Percentiles rank a stretch among this genome's conserved stretches.
Conservation (phyloP, 371 early-diverging fungal genomes). For the Dichotomocladium elegans region DNA sequence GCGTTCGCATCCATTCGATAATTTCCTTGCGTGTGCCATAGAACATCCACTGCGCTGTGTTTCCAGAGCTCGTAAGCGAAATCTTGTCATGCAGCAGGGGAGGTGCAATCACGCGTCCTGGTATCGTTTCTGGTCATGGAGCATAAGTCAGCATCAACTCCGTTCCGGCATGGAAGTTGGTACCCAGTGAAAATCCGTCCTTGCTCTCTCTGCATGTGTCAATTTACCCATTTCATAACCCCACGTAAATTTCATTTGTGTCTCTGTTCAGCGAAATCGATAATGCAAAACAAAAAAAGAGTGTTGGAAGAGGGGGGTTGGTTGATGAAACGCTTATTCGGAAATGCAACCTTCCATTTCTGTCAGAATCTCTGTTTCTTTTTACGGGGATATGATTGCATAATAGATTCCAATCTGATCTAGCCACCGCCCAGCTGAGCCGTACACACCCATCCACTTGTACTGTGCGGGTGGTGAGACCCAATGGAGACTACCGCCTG, state of each 20-base stretch:
- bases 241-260: slow-evolving; percentile 31
- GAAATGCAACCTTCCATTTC: too few relatives aligned
- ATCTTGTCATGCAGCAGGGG: slow-evolving; percentile 34
- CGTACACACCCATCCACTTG: slow-evolving; percentile 50
- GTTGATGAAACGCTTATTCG: too few relatives aligned
- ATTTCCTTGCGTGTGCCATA: slow-evolving; percentile 43
- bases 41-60: slow-evolving; percentile 37
- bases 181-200: slow-evolving; percentile 4
- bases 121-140: slow-evolving; percentile 14
- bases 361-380: too few relatives aligned
- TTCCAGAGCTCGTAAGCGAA: slow-evolving; percentile 28
- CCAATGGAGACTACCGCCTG: slow-evolving; percentile 37
- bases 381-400: too few relatives aligned
- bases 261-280: too few relatives aligned
- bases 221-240: slow-evolving; percentile 40
- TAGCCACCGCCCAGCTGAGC: slow-evolving; percentile 47
- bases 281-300: too few relatives aligned
- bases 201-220: slow-evolving; percentile 10
- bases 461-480: slow-evolving; percentile 46
- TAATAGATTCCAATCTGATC: slow-evolving; percentile 42
- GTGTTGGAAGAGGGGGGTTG: too few relatives aligned
- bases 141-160: too few relatives aligned
- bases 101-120: slow-evolving; percentile 32
- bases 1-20: slow-evolving; percentile 35
- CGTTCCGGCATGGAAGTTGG: too few relatives aligned